Conservation (phyloP, 306 rosid species). For the Cicer judaicum region DNA sequence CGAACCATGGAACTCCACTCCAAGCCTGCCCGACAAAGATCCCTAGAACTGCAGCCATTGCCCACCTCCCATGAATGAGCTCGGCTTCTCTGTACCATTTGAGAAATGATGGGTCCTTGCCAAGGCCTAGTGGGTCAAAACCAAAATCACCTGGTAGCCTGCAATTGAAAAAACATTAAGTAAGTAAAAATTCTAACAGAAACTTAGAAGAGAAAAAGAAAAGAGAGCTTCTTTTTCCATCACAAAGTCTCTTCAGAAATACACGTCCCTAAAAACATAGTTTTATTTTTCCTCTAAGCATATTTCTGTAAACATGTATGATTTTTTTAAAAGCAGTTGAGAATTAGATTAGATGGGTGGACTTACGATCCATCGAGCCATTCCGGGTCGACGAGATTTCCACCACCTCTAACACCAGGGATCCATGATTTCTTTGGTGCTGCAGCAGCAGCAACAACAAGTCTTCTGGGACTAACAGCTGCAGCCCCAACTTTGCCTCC, state of each 20-base stretch:
- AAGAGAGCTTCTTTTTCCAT: background rate
- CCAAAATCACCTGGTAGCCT: slow-evolving; percentile 98
- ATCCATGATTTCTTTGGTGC: slow-evolving; percentile 76
- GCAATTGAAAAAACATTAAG: slow-evolving; percentile 27
- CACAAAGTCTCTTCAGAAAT: too few relatives aligned
- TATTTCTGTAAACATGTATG: too few relatives aligned
- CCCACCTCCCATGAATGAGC: slow-evolving; percentile 99
- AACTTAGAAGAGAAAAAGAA: background rate
- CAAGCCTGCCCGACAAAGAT: slow-evolving; percentile 96
- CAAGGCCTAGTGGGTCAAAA: slow-evolving; percentile 94
- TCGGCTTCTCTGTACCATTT: slow-evolving; percentile 99
- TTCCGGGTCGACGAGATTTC: slow-evolving; percentile 83
- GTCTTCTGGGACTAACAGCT: slow-evolving; percentile 54
- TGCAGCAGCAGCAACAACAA: slow-evolving; percentile 65
- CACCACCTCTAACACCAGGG: slow-evolving; percentile 77
- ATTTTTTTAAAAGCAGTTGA: too few relatives aligned
- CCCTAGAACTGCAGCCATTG: slow-evolving; percentile 93
- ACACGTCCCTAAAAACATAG: too few relatives aligned
- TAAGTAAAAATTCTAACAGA: background rate
- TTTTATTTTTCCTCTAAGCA: too few relatives aligned
- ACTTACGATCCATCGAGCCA: slow-evolving; percentile 99
- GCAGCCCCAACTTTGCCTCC: slow-evolving; percentile 52
- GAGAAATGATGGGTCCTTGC: slow-evolving; percentile 89
- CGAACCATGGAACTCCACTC: slow-evolving; percentile 97
- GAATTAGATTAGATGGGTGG: background rate